Base-by-base conservation (phyloP, 495 filamentous ascomycete genomes). In the Collariella sp. region DNA sequence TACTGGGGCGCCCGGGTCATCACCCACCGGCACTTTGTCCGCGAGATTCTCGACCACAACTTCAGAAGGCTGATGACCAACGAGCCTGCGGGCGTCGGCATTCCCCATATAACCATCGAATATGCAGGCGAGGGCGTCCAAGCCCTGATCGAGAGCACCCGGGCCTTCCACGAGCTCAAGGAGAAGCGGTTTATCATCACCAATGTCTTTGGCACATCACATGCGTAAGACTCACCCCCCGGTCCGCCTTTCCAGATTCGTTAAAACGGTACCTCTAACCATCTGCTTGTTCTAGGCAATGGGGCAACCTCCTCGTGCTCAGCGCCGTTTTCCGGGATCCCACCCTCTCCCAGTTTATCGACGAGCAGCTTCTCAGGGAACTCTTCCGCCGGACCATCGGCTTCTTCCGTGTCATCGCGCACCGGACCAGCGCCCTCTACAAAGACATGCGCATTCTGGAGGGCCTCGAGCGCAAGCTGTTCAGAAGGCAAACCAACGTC, bases 1-100 rank as follows among this genome's bases (percentile, higher is more conserved):
- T 96, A 91, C 68, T 96, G 89, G 70, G 93, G 93, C 20, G 91
- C 89, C 0, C 78, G 82, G 39, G 90, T 95, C 44, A 90, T 98
- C 63, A 90, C 93, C 15, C 86, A 91, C 64, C 79, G 93, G 34
- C 88, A 87, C 2, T 86, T 93, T 55, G 69, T 98, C 67, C 83
- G 62, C 74, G 79, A 52, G 68, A 91, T 65, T 69, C 87, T 77
- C 57, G 72, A 71, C 64, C 49, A 69, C 68, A 59, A 72, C 64
- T 41, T 67, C 15, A 60, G 62, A 40, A 64, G 48, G 29, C 49
- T 24, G 38, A 59, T 54, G 68, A 76, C 33, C 20, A 63, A 65
- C 23, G 45, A 41, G 39, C 16, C 48, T 16, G 40, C 51, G 2
- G 57, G 47, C 34, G 33, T 58, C 62, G 62, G 76, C 63, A 59